Conservation (phyloP, 352 stramenopile genomes). For the Pythium utonaiense region DNA sequence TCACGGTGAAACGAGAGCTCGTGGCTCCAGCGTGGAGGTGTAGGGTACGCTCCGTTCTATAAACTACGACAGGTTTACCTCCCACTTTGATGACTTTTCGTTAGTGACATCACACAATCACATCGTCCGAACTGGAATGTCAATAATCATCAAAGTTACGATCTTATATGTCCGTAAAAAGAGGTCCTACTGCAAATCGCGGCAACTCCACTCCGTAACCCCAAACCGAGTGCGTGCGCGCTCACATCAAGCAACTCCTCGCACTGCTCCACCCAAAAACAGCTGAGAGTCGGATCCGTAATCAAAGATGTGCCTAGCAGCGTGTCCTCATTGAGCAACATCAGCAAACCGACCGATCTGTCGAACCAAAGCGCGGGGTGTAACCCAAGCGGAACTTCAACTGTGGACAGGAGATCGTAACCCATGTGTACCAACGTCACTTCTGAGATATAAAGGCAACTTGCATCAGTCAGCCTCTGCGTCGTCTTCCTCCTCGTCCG, state of each 20-base stretch:
- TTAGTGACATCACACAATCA: constrained; percentile 1
- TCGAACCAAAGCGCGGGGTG: not conserved
- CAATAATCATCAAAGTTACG: no score
- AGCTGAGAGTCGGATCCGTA: constrained; percentile 5
- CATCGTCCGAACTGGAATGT: not conserved
- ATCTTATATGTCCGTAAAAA: no score
- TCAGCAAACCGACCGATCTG: not conserved
- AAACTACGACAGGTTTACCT: not conserved
- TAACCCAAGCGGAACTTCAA: constrained; percentile 22
- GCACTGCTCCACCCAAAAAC: not conserved
- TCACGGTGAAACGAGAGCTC: not conserved
- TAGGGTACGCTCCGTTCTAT: not conserved
- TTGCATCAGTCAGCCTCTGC: constrained; percentile 2
- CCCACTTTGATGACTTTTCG: not conserved
- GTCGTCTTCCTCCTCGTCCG: constrained; percentile 32
- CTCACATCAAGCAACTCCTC: no score
- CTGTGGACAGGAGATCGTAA: constrained; percentile 4
- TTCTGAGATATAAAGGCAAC: constrained; percentile 12
- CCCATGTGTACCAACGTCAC: constrained; percentile 4
- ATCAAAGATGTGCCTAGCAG: not conserved
- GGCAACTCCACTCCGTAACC: not conserved
- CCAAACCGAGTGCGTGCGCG: not conserved
- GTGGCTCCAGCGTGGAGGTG: not conserved
- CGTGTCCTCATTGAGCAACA: not conserved
- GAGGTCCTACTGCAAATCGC: not conserved